phyloP scores from a whole-genome alignment of 2,329 filamentous ascomycete species.

The Pseudogymnoascus sp. region DNA sequence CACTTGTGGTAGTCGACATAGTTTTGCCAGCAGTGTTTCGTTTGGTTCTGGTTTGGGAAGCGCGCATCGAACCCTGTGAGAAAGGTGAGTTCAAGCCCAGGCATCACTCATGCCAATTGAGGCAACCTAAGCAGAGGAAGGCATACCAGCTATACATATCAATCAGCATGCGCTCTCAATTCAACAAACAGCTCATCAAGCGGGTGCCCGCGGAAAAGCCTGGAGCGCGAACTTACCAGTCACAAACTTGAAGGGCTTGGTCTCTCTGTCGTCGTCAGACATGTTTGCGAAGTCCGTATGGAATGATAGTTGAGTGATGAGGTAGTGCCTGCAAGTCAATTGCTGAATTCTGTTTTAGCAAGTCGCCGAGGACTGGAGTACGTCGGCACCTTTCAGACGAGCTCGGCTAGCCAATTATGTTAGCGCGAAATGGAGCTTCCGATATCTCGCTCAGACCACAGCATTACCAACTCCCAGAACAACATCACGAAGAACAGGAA shows the following conservation, averaged over 20 bases:
- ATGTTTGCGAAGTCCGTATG: conserved; percentile 55
- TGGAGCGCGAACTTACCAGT: conserved; percentile 61
- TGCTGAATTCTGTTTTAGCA: conserved; percentile 9
- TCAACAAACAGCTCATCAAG: conserved; percentile 22
- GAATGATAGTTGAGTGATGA: conserved; percentile 6
- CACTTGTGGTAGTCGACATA: conserved; percentile 99
- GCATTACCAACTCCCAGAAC: conserved; percentile 13
- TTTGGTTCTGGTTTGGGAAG: conserved; percentile 97
- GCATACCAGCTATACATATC: conserved; percentile 39
- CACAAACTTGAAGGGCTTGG: conserved; percentile 99
- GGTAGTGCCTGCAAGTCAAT: conserved; percentile 8
- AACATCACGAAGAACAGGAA: conserved; percentile 7
- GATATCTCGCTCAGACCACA: conserved; percentile 12
- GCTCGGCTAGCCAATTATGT: conserved; percentile 27
- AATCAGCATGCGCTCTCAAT: conserved; percentile 32
- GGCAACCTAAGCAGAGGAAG: not conserved
- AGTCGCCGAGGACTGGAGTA: conserved; percentile 19
- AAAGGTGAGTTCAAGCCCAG: not conserved
- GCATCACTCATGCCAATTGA: not conserved
- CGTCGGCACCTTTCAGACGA: conserved; percentile 16
- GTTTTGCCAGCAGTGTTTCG: conserved; percentile 99
- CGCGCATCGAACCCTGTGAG: conserved; percentile 88
- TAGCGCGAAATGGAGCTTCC: conserved; percentile 23
- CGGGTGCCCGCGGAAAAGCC: conserved; percentile 10
- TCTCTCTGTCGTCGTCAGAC: conserved; percentile 84